Base-by-base conservation (phyloP, 2,329 filamentous ascomycete genomes). In the Chaetoscypha palmicola region DNA sequence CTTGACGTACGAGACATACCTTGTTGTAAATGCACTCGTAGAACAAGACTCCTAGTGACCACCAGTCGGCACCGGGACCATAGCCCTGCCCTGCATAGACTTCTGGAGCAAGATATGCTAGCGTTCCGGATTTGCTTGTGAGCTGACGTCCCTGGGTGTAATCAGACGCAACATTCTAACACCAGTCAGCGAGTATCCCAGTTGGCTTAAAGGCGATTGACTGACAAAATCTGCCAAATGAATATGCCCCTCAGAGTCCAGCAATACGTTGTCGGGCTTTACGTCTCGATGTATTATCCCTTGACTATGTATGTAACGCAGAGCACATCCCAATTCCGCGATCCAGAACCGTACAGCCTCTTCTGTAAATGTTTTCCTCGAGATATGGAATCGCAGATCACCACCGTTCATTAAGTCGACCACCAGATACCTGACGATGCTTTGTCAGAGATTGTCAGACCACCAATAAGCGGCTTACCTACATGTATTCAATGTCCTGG, bases 21-120 rank as follows among this genome's bases (percentile, higher is more conserved):
- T 94, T 97, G 69, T 94, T 95, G 70, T 97, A 98, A 53, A 98
- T 96, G 74, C 92, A 97, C 66, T 98, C 92, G 65, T 96, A 98
- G 65, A 97, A 97, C n/a, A 94, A 76, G 35, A 98, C 92, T 38
- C 92, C 92, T 17, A 98, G 68, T 4, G 92, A 97, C 92, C 92
- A 98, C 92, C 92, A 98, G 64, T 98, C 92, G 32, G 92, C 90
- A 56, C 92, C 86, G 36, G 81, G 80, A 48, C 86, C 82, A 61
- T 98, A 98, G 30, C 92, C 92, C 49, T 81, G 83, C 38, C 91
- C 91, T 53, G 82, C 77, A 60, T 97, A 98, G 2, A 97, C 92
- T 64, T 98, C 92, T 3, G 92, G 92, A 1, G 91, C 90, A 5
- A 98, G 78, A 62, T 98, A 98, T 42, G 92, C 92, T 46, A 98